Evolutionary conservation across 192 early-diverging fungal genomes (phyloP), one percentile per base, ranked within the genome.

Genomic region (Cetraspora pellucida): DNA sequence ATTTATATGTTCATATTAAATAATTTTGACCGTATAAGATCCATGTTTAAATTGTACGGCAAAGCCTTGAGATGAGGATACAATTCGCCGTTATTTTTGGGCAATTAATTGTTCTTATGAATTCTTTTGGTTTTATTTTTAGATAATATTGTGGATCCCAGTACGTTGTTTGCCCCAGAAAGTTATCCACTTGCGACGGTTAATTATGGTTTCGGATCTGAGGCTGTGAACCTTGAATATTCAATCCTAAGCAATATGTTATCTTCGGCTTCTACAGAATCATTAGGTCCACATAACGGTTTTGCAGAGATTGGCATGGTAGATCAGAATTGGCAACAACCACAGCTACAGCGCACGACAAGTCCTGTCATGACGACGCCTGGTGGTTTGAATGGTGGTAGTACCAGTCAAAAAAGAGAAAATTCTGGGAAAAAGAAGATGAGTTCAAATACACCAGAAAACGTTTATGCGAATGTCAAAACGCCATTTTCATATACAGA

Each of bases 401-500:
- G 17, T 71, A 27, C 31, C 16, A 28, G 46, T 37, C 31, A 72
- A 27, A 78, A 70, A 52, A 67, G 74, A n/a, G 65, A 77, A 19
- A 78, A 77, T 17, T 74, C 60, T 54, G 82, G 78, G n/a, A 86
- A 82, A 58, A 82, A 79, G 49, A 84, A 82, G 44, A 80, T 78
- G 21, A 67, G 74, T 11, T 80, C 77, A 73, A 82, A 85, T 47
- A 85, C 87, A 16, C 85, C 89, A 8, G 81, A 87, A 63, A 90
- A 89, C 75, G 93, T 95, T 16, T 98, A 98, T 82, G 86, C 87
- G 31, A 85, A 85, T 63, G 93, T 96, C 16, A 85, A 85, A 43
- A 87, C 91, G 75, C 95, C 96, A 17, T 95, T 95, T 82, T 92
- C 94, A 76, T 96, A 98, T 87, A 89, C 91, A 14, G 94, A 94